A percentile compares a stretch with the other conserved stretches of the same genome.
Conservation (phyloP, 495 filamentous ascomycete species). For the Talaromyces thailandensis region DNA sequence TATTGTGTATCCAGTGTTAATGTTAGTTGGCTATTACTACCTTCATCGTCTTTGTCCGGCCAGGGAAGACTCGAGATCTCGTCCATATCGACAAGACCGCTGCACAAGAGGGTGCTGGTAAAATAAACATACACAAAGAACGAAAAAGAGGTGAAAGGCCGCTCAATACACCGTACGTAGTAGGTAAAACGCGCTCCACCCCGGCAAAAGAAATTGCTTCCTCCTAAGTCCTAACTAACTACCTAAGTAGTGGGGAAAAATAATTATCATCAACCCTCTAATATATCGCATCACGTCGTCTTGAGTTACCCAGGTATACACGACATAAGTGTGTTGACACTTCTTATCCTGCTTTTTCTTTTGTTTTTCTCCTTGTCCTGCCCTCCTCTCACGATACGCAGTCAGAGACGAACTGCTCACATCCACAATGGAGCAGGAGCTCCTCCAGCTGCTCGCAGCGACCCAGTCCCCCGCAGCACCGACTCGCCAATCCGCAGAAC, state of each 20-base stretch:
- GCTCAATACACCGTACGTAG: neutral
- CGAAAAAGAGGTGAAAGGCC: neutral
- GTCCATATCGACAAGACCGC: neutral
- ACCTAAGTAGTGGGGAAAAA: neutral
- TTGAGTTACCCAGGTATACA: neutral
- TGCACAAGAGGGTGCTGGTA: neutral
- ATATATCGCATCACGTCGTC: neutral
- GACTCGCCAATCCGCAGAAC: conserved; percentile 70
- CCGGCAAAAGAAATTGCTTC: neutral
- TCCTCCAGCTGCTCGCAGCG: conserved; percentile 68
- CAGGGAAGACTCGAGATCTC: neutral
- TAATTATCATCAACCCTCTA: neutral
- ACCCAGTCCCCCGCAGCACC: conserved; percentile 63
- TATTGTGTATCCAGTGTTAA: neutral
- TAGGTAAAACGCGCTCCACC: neutral
- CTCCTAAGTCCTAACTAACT: neutral
- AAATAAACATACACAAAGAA: neutral
- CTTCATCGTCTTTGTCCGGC: neutral
- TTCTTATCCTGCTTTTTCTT: neutral
- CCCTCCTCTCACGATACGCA: neutral
- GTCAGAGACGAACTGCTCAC: neutral
- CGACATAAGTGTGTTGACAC: neutral
- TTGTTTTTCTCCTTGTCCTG: neutral
- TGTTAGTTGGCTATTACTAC: neutral
- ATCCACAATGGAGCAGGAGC: conserved; percentile 68